These are phyloP conservation scores for Sporobolus alterniflorus DNA, from an alignment of 202 grass and related monocot species.

Conservation along the genomic window DNA sequence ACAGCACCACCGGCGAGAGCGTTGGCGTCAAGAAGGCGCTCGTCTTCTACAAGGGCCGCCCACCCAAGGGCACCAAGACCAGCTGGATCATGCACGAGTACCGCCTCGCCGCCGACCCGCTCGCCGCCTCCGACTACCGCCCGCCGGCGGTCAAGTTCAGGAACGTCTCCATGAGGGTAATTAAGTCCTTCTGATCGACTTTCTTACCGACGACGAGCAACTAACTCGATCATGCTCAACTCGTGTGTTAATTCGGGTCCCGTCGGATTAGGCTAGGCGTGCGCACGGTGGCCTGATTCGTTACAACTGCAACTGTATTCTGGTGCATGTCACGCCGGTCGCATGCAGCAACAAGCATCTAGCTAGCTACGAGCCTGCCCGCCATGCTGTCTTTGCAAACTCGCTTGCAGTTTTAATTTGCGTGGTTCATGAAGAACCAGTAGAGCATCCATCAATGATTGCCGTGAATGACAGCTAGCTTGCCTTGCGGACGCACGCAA, in stretches of 20 bases:
- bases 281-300: no score
- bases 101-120: slow-evolving; percentile 48
- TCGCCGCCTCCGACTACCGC: slow-evolving; percentile 39
- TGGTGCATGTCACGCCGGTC: slow-evolving; percentile 21
- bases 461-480: background rate
- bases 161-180: slow-evolving; percentile 97
- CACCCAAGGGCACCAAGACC: slow-evolving; percentile 84
- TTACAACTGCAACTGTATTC: slow-evolving; percentile 7
- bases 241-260: no score
- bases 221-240: no score
- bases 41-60: slow-evolving; percentile 83
- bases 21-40: slow-evolving; percentile 92
- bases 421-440: no score
- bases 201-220: no score
- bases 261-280: no score
- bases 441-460: background rate
- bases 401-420: no score
- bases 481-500: slow-evolving; percentile 31
- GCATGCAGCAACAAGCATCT: no score
- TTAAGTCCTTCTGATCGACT: background rate
- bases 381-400: background rate
- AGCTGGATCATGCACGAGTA: slow-evolving; percentile 99
- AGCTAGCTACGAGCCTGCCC: no score
- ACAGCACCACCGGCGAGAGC: slow-evolving; percentile 34
- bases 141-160: slow-evolving; percentile 57